Base-by-base conservation (phyloP, 2,329 filamentous ascomycete species). In the Blastomyces gilchristii region DNA sequence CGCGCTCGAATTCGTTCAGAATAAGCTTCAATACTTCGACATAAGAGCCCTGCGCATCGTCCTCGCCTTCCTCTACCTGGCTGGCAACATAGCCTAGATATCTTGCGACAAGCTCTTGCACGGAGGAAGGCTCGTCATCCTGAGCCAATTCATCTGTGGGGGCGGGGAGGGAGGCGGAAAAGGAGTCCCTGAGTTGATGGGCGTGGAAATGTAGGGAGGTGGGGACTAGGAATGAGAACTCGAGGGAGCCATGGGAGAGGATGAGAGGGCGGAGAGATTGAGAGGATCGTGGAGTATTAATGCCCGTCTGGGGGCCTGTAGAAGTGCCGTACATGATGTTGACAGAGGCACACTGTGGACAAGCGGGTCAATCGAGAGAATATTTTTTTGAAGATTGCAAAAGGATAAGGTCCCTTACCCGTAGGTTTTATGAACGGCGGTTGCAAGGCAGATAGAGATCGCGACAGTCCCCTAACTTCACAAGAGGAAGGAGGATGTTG, bases 91-190 rank as follows among this genome's bases (percentile, higher is more conserved):
- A 95, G 70, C 91, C 91, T 74, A 99, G 86, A 78, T 96, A 99
- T 75, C 93, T 86, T 66, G 91, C 92, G 41, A 99, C 91, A 65
- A 99, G 83, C 80, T 99, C 94, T 54, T 90, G 81, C 57, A 92
- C 86, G 31, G 95, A 99, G 47, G 94, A 97, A n/a, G 94, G 94
- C 81, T 99, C 95, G 71, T 99, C 94, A 81, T 99, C 95, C 75
- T 93, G 91, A 65, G 94, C 95, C 67, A 97, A 85, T 81, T 99
- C 94, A 75, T 99, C 94, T 74, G 95, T 99, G 63, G 94, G 90
- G 71, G 87, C 83, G 62, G 95, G 95, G 69, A 99, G 84, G 67
- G 87, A 91, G 58, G 89, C 83, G 68, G 86, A 84, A 79, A 99
- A 99, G 69, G 87, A 85, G 71, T 97, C 92, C 82, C 93, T 95